Base-by-base conservation (phyloP, 495 filamentous ascomycete species). In the Penicillium roqueforti region DNA sequence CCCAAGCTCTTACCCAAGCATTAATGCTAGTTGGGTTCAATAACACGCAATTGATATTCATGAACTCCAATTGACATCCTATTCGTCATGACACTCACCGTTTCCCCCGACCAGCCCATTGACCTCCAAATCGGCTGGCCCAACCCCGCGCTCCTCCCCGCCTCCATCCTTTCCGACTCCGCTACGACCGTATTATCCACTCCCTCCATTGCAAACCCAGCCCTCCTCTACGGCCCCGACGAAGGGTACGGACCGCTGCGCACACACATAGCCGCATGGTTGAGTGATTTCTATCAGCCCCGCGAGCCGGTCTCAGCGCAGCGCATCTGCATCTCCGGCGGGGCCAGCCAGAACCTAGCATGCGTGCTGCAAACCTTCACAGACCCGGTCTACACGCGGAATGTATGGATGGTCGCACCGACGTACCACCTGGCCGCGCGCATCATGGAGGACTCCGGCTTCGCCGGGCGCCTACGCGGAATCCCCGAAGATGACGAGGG, bases 321-420 rank as follows among this genome's bases (percentile, higher is more conserved):
- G 4, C 77, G 89, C 40, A 86, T 96, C 41, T 86, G 84, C 67
- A 86, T 97, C 62, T 89, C 91, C 0, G 86, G 88, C 29, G 92
- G 83, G 13, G 92, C 92, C 3, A 83, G 78, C 46, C 89, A 92
- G 68, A 87, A 82, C 60, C 69, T 96, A 7, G 87, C 85, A 1
- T 84, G 79, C 56, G 68, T 91, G 3, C 72, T 97, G 25, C 78
- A 83, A 60, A 81, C 83, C 16, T 95, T 86, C 55, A 87, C 89
- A 0, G 91, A 95, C 62, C 87, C 89, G 0, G 65, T 74, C 2
- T 87, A 85, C 60, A 96, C 91, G 14, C 75, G 80, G 38, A 81
- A 78, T 59, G 81, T 95, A 20, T 96, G 90, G 86, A 75, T 88
- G 68, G 83, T 89, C 0, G 82, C 84, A 37, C 92, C 92, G 28